Evolutionary conservation across 352 stramenopile species (phyloP).

Genomic region (Phytopythium delawarense): DNA sequence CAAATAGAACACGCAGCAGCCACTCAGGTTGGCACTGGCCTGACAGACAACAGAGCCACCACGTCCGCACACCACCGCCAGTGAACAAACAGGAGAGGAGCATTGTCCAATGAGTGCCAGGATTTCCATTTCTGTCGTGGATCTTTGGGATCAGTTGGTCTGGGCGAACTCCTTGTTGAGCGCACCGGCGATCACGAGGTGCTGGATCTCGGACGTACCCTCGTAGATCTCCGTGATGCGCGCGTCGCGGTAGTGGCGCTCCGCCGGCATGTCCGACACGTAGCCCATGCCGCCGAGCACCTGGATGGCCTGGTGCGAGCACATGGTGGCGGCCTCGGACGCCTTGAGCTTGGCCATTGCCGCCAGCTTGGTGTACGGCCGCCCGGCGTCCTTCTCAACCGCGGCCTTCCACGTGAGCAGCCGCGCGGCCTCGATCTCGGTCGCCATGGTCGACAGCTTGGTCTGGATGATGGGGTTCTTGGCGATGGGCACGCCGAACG

Average conservation of each 20-base stretch:
- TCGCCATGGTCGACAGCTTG: constrained; percentile 94
- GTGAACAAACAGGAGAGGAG: too few species aligned
- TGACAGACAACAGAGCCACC: too few species aligned
- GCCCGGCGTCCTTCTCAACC: constrained; percentile 88
- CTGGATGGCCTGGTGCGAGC: constrained; percentile 95
- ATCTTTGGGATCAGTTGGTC: constrained; percentile 15
- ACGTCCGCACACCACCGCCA: too few species aligned
- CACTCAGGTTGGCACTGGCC: too few species aligned
- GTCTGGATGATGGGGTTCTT: constrained; percentile 86
- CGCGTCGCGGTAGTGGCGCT: constrained; percentile 96
- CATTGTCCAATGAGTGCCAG: background rate
- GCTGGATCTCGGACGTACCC: constrained; percentile 96
- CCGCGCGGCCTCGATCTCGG: constrained; percentile 90
- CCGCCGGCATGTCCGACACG: constrained; percentile 96
- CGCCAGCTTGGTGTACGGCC: constrained; percentile 91
- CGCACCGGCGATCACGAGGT: constrained; percentile 93
- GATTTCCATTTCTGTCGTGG: background rate
- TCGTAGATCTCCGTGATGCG: constrained; percentile 98
- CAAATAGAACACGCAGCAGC: too few species aligned
- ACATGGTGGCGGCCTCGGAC: constrained; percentile 95
- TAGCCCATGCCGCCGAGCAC: constrained; percentile 95
- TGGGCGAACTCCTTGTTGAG: constrained; percentile 96
- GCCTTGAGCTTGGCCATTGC: constrained; percentile 97
- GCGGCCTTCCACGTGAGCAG: constrained; percentile 94
- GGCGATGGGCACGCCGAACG: constrained; percentile 92